Percentiles rank a stretch among this genome's conserved stretches.
These are phyloP conservation scores for Leccinum imitatum DNA, from an alignment of 768 basidiomycete genomes.

Conservation along the genomic window DNA sequence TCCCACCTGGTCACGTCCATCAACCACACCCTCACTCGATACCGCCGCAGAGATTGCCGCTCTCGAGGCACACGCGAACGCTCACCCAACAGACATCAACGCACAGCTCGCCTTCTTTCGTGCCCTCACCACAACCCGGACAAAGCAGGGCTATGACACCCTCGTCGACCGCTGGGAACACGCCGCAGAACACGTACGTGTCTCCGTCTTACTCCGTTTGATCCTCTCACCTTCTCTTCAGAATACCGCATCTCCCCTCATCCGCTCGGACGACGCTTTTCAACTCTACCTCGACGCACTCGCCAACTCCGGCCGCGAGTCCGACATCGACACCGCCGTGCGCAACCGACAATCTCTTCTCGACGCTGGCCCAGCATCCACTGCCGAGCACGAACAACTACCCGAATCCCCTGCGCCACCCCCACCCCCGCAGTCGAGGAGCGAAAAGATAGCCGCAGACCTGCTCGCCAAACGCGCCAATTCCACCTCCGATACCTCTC, in stretches of 20 bases:
- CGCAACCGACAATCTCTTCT: slow-evolving; percentile 66
- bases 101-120: slow-evolving; percentile 72
- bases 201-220: background rate
- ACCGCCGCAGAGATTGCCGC: slow-evolving; percentile 69
- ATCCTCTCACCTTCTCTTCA: slow-evolving; percentile 28
- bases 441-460: slow-evolving; percentile 44
- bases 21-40: slow-evolving; percentile 55
- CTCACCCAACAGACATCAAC: slow-evolving; percentile 62
- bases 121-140: slow-evolving; percentile 62
- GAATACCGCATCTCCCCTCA: slow-evolving; percentile 68
- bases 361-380: slow-evolving; percentile 31
- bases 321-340: slow-evolving; percentile 64
- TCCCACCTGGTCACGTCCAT: slow-evolving; percentile 26
- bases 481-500: background rate
- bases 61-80: slow-evolving; percentile 76
- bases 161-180: slow-evolving; percentile 81
- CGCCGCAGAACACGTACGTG: slow-evolving; percentile 78
- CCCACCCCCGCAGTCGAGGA: slow-evolving; percentile 30
- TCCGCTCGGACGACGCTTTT: slow-evolving; percentile 72
- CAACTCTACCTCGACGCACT: slow-evolving; percentile 73
- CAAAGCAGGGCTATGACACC: slow-evolving; percentile 61
- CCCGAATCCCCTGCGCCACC: slow-evolving; percentile 8
- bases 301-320: slow-evolving; percentile 53
- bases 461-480: slow-evolving; percentile 34
- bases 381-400: slow-evolving; percentile 11